phyloP scores from a whole-genome alignment of 345 rosid species.

The Citrus inodora region DNA sequence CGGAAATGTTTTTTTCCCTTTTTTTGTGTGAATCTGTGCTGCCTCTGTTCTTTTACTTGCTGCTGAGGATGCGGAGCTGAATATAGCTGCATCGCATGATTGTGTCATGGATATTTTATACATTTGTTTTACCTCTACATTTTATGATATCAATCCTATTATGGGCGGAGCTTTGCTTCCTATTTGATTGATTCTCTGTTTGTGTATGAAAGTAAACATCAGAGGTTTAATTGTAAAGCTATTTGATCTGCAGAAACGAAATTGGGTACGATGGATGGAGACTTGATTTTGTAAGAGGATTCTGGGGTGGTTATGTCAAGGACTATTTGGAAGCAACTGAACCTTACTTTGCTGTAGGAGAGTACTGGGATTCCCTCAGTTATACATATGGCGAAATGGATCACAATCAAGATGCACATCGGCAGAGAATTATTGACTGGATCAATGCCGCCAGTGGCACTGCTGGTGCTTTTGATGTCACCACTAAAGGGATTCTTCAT shows the following conservation, averaged over 20 bases:
- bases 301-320: conserved; percentile 99
- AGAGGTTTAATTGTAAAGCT: not conserved
- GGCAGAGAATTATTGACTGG: conserved; percentile 95
- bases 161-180: not conserved
- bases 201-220: not conserved
- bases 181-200: not conserved
- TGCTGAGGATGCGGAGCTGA: not conserved
- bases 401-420: conserved; percentile 90
- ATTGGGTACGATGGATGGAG: conserved; percentile 99
- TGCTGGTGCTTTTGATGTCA: conserved; percentile 96
- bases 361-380: conserved; percentile 93
- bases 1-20: not conserved
- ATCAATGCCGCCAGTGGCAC: conserved; percentile 77
- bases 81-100: not conserved
- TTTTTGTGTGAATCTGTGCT: not conserved
- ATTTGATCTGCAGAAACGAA: conserved; percentile 60
- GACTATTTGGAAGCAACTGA: conserved; percentile 86
- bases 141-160: not conserved
- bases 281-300: conserved; percentile 97
- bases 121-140: not conserved
- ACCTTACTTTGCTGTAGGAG: conserved; percentile 90
- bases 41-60: not conserved
- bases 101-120: not conserved
- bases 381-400: conserved; percentile 90
- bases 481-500: conserved; percentile 95